Base-by-base conservation (phyloP, 202 grass and related monocot species). In the Carex arenaria region DNA sequence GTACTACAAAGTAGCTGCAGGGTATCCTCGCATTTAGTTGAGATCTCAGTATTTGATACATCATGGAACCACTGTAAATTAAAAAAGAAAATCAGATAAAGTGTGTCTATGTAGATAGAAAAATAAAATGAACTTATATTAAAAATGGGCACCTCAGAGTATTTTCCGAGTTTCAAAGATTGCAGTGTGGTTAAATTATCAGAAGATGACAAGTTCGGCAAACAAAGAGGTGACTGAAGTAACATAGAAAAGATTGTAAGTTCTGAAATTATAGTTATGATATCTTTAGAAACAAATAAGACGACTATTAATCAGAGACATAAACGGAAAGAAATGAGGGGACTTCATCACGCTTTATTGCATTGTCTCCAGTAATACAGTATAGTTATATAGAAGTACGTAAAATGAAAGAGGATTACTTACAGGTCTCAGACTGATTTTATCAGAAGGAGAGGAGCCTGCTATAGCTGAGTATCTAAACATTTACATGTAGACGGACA, bases 1-100 rank as follows among this genome's bases (percentile, higher is more conserved):
- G 67, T 51, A 62, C 53, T 85, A 72, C 90, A 88, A 66, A 98
- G 91, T 80, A 91, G 86, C 30, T 87, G 90, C 85, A 98, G 89
- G 72, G 89, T 91, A 89, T 95, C 89, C 31, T 95, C 93, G 51
- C 95, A 98, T 81, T 94, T 98, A 88, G 67, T 89, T 59, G 91
- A 98, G 81, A 98, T 93, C 63, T 89, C 89, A 82, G 14, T 34
- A 64, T 89, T 86, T 26, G 89, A 90, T 79, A 98, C 95, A 95
- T 98, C 95, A 89, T 95, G 87, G 85, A 98, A 98, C 95, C 95
- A 98, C 93, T 98, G 83, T 85, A 91, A 67, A 92, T 61, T 68
- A 73, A 47, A 90, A 79, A 9, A 73, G 12, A 67, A 49, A 57
- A 36, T 62, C 7, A 87, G 78, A 75, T 56, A 83, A 64, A 23